Conservation (phyloP, 2,329 filamentous ascomycete genomes). For the Teratosphaeria nubilosa region DNA sequence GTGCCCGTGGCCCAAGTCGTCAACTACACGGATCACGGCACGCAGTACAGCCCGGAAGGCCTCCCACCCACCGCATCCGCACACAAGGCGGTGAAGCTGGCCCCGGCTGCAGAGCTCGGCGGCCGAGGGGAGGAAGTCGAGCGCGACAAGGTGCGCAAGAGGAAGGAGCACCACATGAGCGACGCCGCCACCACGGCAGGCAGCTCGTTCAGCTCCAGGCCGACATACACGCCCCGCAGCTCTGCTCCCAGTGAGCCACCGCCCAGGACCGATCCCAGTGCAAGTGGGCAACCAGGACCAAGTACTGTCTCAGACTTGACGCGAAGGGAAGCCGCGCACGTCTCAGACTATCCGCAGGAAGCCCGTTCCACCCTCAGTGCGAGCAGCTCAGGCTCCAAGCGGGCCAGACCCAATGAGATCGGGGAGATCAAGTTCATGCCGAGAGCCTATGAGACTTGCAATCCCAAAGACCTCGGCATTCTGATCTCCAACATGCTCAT, state of each 20-base stretch:
- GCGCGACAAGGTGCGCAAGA: background rate
- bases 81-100: constrained; percentile 3
- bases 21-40: constrained; percentile 38
- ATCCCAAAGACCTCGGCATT: constrained; percentile 76
- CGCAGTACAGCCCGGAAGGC: constrained; percentile 45
- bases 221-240: background rate
- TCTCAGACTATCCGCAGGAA: constrained; percentile 12
- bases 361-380: constrained; percentile 22
- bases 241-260: constrained; percentile 4
- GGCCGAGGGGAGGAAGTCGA: background rate
- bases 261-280: constrained; percentile 3
- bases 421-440: constrained; percentile 52
- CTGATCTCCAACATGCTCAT: constrained; percentile 92
- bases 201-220: background rate
- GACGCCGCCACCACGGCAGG: background rate
- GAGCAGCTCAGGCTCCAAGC: constrained; percentile 29
- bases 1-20: background rate
- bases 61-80: constrained; percentile 32
- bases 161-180: background rate
- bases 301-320: background rate
- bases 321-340: background rate
- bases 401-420: constrained; percentile 32
- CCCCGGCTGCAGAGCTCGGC: constrained; percentile 7
- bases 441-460: constrained; percentile 67
- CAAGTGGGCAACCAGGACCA: background rate